A percentile compares a stretch with the other conserved stretches of the same genome.
These are phyloP conservation scores for Glycine soja DNA, from an alignment of 306 rosid genomes.

Conservation along the genomic window DNA sequence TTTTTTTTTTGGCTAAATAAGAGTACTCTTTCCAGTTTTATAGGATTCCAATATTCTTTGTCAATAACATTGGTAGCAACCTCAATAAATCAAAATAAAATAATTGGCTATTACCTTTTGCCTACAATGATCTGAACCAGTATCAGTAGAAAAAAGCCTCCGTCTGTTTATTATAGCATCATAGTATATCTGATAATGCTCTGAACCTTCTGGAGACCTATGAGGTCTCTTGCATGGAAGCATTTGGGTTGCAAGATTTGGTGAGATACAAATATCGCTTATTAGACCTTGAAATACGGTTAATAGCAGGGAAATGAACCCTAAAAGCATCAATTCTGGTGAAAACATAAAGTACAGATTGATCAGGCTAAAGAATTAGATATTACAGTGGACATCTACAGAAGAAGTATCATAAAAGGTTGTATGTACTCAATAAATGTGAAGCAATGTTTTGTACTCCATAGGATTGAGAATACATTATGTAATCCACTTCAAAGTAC, in stretches of 20 bases:
- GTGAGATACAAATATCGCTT: conserved; percentile 72
- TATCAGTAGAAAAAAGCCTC: conserved; percentile 58
- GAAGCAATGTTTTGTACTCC: neutral
- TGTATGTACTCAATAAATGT: neutral
- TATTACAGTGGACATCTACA: neutral
- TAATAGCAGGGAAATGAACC: conserved; percentile 89
- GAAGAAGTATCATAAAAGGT: conserved; percentile 22
- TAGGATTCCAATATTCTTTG: neutral
- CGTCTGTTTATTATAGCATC: conserved; percentile 53
- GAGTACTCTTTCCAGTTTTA: conserved; percentile 13
- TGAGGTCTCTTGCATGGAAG: conserved; percentile 81
- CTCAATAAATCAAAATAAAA: conserved; percentile 23
- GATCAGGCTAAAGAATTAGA: conserved; percentile 41
- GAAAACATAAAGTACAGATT: conserved; percentile 36
- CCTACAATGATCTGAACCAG: conserved; percentile 53
- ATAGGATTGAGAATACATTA: neutral
- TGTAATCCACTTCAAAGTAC: conserved; percentile 7
- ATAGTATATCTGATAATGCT: conserved; percentile 50
- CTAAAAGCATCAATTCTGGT: conserved; percentile 92
- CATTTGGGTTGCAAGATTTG: conserved; percentile 63
- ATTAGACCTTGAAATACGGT: conserved; percentile 72
- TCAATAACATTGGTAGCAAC: conserved; percentile 4
- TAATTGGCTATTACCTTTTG: conserved; percentile 46
- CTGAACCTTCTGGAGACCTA: conserved; percentile 38
- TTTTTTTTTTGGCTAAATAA: neutral